Evolutionary conservation across 495 filamentous ascomycete genomes (phyloP), one percentile per base, ranked within the genome.

Genomic region (Penicillium flavigenum): DNA sequence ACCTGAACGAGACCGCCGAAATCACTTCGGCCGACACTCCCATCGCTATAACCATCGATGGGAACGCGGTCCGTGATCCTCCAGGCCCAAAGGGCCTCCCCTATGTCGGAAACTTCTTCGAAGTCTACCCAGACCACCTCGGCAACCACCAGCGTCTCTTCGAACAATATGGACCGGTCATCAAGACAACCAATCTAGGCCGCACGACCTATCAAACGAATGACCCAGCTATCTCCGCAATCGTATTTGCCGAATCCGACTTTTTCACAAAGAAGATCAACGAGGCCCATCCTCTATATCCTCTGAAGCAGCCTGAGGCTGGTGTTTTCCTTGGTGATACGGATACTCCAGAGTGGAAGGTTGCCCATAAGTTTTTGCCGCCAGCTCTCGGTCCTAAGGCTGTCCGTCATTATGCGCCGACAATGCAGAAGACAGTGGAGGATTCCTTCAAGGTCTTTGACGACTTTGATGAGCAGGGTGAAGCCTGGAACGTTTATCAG

Each of bases 101-200:
- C 6, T 62, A 72, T 19, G 72, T 81, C 17, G 81, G 82, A 8
- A 77, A 68, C 60, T 79, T 73, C 69, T 79, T 76, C 59, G 81
- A 83, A 55, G 65, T 84, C 42, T 84, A 73, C 61, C 80, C 82
- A 2, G 82, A 85, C 62, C 80, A 80, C 55, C 65, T 83, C 5
- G 82, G 82, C 12, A 85, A 85, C 65, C 75, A 84, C 61, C 65
- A 81, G 22, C 73, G 81, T 7, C 75, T 84, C 1, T 83, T 83
- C 54, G 66, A 72, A 17, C 67, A 71, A 47, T 83, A 82, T 63
- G 82, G 82, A 8, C 72, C 72, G 2, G 57, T 85, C 38, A 70
- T 83, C 69, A 79, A 83, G 57, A 83, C 82, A 1, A 78, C 64
- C 41, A 80, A 78, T 62, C 73, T 83, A 69, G 82, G 82, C 9